These are phyloP conservation scores for Aspergillus sp. DNA, from an alignment of 2,329 filamentous ascomycete species.

Conservation along the genomic window DNA sequence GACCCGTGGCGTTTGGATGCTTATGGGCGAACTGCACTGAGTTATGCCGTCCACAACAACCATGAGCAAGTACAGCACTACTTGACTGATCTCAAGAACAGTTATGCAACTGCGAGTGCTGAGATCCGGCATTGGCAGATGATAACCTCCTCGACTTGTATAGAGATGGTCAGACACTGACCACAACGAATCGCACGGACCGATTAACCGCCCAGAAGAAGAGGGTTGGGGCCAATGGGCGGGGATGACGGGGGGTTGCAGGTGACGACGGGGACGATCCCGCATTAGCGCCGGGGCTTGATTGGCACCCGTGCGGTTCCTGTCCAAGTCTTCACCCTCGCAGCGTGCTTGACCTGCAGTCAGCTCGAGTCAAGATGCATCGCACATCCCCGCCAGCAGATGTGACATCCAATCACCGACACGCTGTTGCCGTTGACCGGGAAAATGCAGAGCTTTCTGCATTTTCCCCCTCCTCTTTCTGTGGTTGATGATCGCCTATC, in stretches of 20 bases:
- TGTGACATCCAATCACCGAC: constrained; percentile 12
- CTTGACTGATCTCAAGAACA: constrained; percentile 1
- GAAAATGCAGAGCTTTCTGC: constrained; percentile 7
- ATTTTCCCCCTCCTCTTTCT: constrained; percentile 7
- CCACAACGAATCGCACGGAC: neutral
- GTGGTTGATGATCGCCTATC: constrained; percentile 5
- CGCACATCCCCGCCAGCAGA: constrained; percentile 8
- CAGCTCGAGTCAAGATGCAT: neutral
- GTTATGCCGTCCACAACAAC: constrained; percentile 1
- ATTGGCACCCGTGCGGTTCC: neutral
- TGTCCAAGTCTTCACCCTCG: neutral
- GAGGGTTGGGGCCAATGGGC: constrained; percentile 10
- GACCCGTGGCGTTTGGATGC: constrained; percentile 5
- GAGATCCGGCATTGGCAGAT: too few species aligned
- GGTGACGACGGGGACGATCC: constrained; percentile 12
- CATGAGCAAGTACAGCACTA: neutral
- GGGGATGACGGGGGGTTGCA: neutral
- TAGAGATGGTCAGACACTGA: too few species aligned
- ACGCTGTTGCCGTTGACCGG: constrained; percentile 3
- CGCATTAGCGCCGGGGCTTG: constrained; percentile 14
- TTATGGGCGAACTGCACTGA: constrained; percentile 6
- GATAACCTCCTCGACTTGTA: neutral
- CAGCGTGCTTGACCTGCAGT: too few species aligned
- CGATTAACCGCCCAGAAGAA: neutral
- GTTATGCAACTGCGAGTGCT: neutral